Percentiles rank a stretch among this genome's conserved stretches.
phyloP scores from a whole-genome alignment of 2,329 filamentous ascomycete genomes.

The Acrocalymma vagum region DNA sequence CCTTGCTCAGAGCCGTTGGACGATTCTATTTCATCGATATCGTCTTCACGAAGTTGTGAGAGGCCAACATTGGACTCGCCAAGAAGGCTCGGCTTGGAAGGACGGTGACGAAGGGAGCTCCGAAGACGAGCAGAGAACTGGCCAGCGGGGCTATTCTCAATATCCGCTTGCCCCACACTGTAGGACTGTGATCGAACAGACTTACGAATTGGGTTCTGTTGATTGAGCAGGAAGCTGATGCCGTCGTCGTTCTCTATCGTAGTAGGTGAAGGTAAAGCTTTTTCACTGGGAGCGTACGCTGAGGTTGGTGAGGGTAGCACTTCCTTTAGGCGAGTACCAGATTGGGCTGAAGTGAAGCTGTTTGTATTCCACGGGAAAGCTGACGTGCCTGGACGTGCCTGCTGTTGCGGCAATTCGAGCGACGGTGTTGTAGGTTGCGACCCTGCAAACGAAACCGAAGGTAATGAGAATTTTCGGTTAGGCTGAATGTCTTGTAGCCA shows the following conservation, averaged over 20 bases:
- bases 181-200: conserved; percentile 96
- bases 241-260: conserved; percentile 59
- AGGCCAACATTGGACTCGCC: conserved; percentile 61
- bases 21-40: conserved; percentile 72
- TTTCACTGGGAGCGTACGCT: conserved; percentile 30
- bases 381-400: conserved; percentile 49
- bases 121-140: conserved; percentile 60
- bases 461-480: conserved; percentile 77
- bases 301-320: conserved; percentile 45
- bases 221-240: conserved; percentile 41
- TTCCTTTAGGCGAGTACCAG: conserved; percentile 39
- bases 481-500: conserved; percentile 86
- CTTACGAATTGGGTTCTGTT: conserved; percentile 81
- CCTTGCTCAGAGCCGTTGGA: conserved; percentile 65
- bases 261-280: conserved; percentile 34
- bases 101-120: conserved; percentile 73
- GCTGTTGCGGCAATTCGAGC: conserved; percentile 64
- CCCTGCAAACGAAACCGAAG: conserved; percentile 71
- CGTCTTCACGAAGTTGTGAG: conserved; percentile 46
- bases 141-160: conserved; percentile 49
- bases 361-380: conserved; percentile 55
- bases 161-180: conserved; percentile 88
- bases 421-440: conserved; percentile 85
- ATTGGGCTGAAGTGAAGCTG: conserved; percentile 35
- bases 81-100: conserved; percentile 79